phyloP scores from a whole-genome alignment of 2,329 filamentous ascomycete species.

The Tolypocladium endophyticum region DNA sequence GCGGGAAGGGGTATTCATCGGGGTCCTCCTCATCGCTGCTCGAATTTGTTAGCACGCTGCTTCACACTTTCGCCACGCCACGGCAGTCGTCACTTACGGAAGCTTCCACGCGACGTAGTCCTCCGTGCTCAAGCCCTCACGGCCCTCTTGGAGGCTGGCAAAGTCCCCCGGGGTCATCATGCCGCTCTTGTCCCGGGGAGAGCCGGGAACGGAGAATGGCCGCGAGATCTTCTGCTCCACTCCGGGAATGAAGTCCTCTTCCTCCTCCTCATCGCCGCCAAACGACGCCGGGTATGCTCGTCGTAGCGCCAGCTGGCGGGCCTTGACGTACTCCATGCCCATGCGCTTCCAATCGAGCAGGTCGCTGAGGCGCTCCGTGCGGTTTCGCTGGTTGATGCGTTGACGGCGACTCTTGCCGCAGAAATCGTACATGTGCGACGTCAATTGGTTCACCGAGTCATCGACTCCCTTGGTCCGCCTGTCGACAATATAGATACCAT shows the following conservation, averaged over 20 bases:
- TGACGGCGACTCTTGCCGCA: constrained; percentile 87
- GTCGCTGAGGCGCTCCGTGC: constrained; percentile 89
- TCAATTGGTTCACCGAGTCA: constrained; percentile 92
- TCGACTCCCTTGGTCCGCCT: constrained; percentile 91
- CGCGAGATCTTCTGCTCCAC: constrained; percentile 92
- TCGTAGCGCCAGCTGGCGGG: constrained; percentile 80
- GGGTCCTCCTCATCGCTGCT: constrained; percentile 83
- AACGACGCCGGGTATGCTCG: constrained; percentile 88
- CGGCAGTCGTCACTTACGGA: constrained; percentile 57
- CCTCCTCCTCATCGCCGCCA: constrained; percentile 67
- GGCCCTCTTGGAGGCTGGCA: constrained; percentile 87
- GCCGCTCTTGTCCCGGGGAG: constrained; percentile 77
- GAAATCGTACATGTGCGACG: constrained; percentile 83
- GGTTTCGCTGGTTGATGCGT: constrained; percentile 96
- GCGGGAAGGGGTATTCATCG: constrained; percentile 54
- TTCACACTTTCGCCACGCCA: background rate
- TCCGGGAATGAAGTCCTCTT: constrained; percentile 82
- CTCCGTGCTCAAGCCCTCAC: constrained; percentile 86
- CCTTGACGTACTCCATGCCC: constrained; percentile 99
- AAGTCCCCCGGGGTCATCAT: constrained; percentile 99
- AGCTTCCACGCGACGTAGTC: constrained; percentile 98
- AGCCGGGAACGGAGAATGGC: constrained; percentile 88
- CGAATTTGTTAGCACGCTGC: background rate
- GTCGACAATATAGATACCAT: constrained; percentile 98
- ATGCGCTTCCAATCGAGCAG: constrained; percentile 98